Evolutionary conservation across 1,284 basidiomycete species (phyloP).

Genomic region (Sanghuangporus baumii): DNA sequence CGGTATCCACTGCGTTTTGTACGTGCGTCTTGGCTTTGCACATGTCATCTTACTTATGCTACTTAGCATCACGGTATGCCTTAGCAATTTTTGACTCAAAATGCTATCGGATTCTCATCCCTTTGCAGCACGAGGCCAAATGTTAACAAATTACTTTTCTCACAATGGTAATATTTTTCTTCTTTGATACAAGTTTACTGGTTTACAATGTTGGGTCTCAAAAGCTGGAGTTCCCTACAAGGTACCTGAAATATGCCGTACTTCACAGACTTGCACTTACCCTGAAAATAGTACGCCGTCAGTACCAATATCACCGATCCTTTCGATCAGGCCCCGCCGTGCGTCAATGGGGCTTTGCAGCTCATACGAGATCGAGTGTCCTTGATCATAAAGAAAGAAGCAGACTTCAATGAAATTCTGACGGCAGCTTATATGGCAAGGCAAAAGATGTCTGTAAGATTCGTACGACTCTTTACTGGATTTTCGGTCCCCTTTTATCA

Average conservation of each 20-base stretch:
- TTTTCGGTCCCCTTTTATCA: not conserved
- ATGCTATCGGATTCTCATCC: not conserved
- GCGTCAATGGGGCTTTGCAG: constrained; percentile 49
- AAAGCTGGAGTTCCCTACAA: constrained; percentile 19
- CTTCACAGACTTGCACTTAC: not conserved
- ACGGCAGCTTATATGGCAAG: constrained; percentile 78
- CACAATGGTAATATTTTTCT: constrained; percentile 58
- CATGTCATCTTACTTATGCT: constrained; percentile 15
- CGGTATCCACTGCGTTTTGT: constrained; percentile 65
- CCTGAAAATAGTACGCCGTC: constrained; percentile 57
- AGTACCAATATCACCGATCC: constrained; percentile 65
- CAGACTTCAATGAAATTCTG: constrained; percentile 67
- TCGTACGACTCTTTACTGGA: not conserved
- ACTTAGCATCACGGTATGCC: constrained; percentile 56
- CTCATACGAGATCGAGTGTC: constrained; percentile 50
- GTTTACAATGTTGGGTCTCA: not conserved
- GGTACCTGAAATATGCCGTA: not conserved
- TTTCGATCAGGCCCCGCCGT: constrained; percentile 48
- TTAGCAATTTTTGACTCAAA: not conserved
- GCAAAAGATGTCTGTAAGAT: constrained; percentile 72
- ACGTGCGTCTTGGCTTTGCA: constrained; percentile 24
- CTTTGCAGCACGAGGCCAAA: constrained; percentile 50
- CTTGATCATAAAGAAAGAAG: constrained; percentile 31
- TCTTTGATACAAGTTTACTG: not conserved
- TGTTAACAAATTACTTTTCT: constrained; percentile 76